A percentile compares a stretch with the other conserved stretches of the same genome.
phyloP scores from a whole-genome alignment of 176 grass and related monocot genomes.

The Oryza meyeriana region DNA sequence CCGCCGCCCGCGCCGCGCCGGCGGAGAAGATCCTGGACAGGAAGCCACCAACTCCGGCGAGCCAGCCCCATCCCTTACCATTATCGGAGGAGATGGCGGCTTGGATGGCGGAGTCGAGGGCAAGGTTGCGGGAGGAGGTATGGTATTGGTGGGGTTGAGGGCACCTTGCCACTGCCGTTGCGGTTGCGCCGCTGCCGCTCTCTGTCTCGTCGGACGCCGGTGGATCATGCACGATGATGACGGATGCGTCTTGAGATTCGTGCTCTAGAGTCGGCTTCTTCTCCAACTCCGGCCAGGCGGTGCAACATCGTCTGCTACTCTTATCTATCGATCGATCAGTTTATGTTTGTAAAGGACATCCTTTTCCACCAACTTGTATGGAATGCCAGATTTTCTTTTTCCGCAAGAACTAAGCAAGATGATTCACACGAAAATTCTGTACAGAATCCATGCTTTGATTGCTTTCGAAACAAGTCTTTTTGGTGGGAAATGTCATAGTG shows the following conservation, averaged over 20 bases:
- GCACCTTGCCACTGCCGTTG: too few relatives aligned
- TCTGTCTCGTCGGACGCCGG: too few relatives aligned
- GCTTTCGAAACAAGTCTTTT: not conserved
- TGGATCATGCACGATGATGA: too few relatives aligned
- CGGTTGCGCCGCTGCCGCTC: too few relatives aligned
- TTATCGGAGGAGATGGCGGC: slow-evolving; percentile 30
- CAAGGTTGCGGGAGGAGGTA: not conserved
- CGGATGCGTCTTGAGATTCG: too few relatives aligned
- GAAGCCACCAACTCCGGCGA: slow-evolving; percentile 53
- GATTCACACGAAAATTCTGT: not conserved
- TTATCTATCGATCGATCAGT: not conserved
- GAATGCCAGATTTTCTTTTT: too few relatives aligned
- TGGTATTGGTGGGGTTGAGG: too few relatives aligned
- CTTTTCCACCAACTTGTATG: too few relatives aligned
- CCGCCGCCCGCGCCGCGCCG: slow-evolving; percentile 58
- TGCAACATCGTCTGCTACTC: too few relatives aligned
- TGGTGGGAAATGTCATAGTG: not conserved
- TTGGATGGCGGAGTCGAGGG: slow-evolving; percentile 38
- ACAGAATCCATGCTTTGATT: not conserved
- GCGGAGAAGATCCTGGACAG: slow-evolving; percentile 59
- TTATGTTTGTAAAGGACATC: not conserved
- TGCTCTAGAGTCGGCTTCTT: too few relatives aligned
- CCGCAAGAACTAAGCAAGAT: not conserved
- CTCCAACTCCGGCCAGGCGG: too few relatives aligned
- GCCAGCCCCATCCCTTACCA: slow-evolving; percentile 37